Evolutionary conservation across 805 yeast genomes (phyloP), one percentile per base, ranked within the genome.

Genomic region (Blastobotrys peoriensis): DNA sequence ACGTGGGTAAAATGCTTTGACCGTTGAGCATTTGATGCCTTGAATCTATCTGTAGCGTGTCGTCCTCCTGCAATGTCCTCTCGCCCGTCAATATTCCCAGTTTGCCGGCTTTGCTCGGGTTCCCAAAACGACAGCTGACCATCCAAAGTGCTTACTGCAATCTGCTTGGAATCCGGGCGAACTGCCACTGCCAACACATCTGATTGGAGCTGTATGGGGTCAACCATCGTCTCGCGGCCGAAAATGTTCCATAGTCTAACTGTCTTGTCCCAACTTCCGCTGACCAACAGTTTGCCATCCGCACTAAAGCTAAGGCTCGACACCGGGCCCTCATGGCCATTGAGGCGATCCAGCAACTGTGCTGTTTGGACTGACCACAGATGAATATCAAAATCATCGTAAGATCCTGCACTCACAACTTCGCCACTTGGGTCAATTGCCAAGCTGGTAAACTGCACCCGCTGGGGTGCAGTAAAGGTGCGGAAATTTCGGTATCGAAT

Each of bases 341-440:
- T 70, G 40, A 93, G 70, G 13, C 86, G 75, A 59, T 93, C 98
- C 44, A 93, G 74, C 39, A 93, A 68, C 61, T 89, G 96, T 1
- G 95, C 83, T 0, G 97, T 89, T 68, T 93, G 98, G 1, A 93
- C 97, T 4, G 96, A 86, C 98, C 98, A 93, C 27, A 93, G 87
- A 59, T 85, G 89, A 47, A 93, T 85, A 46, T 86, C 95, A 65
- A 81, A 93, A 50, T 82, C 83, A 59, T 89, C 96, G 36, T 81
- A 71, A 2, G 96, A 85, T 1, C 96, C 96, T 3, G 97, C 98
- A 58, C 93, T 88, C 2, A 93, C 93, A 41, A 93, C 81, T 65
- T 93, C 98, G 25, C 98, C 98, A 58, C 95, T 83, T 22, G 98
- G 96, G 63, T 93, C 98, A 36, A 88, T 95, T 0, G 98, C 98